Conservation (phyloP, 176 grass and related monocot species). For the Coix lacrymajobi region DNA sequence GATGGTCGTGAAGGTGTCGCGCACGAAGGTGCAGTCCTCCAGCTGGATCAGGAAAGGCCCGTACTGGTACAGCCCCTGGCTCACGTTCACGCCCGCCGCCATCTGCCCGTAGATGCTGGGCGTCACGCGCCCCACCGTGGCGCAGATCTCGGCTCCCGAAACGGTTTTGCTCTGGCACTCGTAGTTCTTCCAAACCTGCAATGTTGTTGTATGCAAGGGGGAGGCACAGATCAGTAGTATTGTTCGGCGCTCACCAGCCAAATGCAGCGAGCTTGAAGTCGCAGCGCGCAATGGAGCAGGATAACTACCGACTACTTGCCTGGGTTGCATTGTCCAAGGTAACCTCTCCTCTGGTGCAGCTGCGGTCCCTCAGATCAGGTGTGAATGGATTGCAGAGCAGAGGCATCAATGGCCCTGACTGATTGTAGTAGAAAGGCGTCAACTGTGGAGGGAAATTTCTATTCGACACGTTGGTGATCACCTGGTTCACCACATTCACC, state of each 20-base stretch:
- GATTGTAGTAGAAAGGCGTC: constrained; percentile 64
- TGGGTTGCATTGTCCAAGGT: constrained; percentile 47
- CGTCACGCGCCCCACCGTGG: constrained; percentile 51
- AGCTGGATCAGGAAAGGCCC: constrained; percentile 76
- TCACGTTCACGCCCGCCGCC: constrained; percentile 45
- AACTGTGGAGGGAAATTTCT: constrained; percentile 39
- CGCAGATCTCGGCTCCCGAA: constrained; percentile 53
- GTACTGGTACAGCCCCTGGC: constrained; percentile 71
- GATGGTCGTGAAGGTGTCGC: constrained; percentile 71
- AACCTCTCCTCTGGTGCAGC: constrained; percentile 58
- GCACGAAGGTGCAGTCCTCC: constrained; percentile 79
- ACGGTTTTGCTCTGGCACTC: constrained; percentile 44
- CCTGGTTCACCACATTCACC: constrained; percentile 71
- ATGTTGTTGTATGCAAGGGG: not conserved
- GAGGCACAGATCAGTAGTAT: not conserved
- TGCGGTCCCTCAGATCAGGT: constrained; percentile 42
- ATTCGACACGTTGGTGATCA: constrained; percentile 66
- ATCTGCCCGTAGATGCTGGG: constrained; percentile 66
- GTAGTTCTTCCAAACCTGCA: constrained; percentile 66
- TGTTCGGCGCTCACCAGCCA: not conserved
- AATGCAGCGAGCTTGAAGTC: not conserved
- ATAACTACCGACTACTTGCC: constrained; percentile 19
- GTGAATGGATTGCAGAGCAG: constrained; percentile 71
- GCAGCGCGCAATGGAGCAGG: not conserved
- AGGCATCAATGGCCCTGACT: constrained; percentile 77